Percentiles rank a stretch among this genome's conserved stretches.
Conservation (phyloP, 2,329 filamentous ascomycete species). For the Penicillium sp. region DNA sequence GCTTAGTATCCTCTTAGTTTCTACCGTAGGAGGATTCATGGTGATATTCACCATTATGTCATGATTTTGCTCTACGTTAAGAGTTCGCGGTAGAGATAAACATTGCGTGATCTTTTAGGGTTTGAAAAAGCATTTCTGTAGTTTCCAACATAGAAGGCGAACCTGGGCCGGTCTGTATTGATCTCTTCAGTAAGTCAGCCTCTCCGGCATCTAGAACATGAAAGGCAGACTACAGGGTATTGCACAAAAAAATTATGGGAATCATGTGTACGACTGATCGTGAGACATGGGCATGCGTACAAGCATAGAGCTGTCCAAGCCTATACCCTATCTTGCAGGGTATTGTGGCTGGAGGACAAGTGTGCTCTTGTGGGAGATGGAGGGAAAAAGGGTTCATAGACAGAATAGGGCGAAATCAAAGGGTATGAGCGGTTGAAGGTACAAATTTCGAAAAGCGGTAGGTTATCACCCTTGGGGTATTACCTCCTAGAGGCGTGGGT, state of each 20-base stretch:
- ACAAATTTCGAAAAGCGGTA: not conserved
- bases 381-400: not conserved
- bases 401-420: not conserved
- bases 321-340: not conserved
- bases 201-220: not conserved
- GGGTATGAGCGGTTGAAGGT: not conserved
- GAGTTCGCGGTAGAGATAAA: no score
- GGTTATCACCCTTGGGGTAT: no score
- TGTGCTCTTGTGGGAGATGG: not conserved
- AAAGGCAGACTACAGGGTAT: not conserved
- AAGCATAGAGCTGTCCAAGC: not conserved
- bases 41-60: no score
- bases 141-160: no score
- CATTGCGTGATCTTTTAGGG: no score
- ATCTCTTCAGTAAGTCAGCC: not conserved
- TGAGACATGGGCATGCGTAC: slow-evolving; percentile 8
- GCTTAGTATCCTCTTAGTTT: no score
- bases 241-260: slow-evolving; percentile 14
- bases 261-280: slow-evolving; percentile 17
- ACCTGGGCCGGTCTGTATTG: no score
- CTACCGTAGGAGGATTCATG: no score
- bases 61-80: no score
- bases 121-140: no score
- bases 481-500: no score
- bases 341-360: not conserved